Conservation (phyloP, 2,329 filamentous ascomycete species). For the Aspergillus aculeatinus region DNA sequence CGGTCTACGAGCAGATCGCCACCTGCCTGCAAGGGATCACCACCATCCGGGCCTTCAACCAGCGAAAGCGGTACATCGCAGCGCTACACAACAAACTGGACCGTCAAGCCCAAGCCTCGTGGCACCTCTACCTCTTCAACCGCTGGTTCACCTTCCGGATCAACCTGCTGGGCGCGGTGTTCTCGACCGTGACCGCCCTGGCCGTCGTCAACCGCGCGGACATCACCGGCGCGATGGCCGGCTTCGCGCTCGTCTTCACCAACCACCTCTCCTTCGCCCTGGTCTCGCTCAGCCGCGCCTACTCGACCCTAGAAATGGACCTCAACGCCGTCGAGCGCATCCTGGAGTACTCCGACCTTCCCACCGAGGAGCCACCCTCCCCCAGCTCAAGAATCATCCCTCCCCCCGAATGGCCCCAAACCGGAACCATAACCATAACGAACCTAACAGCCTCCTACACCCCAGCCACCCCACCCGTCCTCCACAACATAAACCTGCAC, state of each 20-base stretch:
- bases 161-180: not conserved
- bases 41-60: constrained; percentile 72
- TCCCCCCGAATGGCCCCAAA: constrained; percentile 64
- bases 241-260: constrained; percentile 29
- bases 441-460: constrained; percentile 71
- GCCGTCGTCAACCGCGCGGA: not conserved
- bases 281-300: not conserved
- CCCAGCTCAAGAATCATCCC: too few species aligned
- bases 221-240: constrained; percentile 48
- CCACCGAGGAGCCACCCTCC: constrained; percentile 57
- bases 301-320: constrained; percentile 59
- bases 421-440: constrained; percentile 69
- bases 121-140: constrained; percentile 69
- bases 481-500: constrained; percentile 67
- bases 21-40: constrained; percentile 68
- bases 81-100: constrained; percentile 57
- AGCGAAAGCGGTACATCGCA: constrained; percentile 63
- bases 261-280: constrained; percentile 1
- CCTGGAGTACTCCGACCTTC: constrained; percentile 69
- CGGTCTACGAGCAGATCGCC: constrained; percentile 75
- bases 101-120: constrained; percentile 12
- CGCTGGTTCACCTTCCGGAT: constrained; percentile 68
- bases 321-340: constrained; percentile 78
- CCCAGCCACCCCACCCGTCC: constrained; percentile 65
- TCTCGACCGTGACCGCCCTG: not conserved